Conservation (phyloP, 306 rosid species). For the Nissolia schottii region DNA sequence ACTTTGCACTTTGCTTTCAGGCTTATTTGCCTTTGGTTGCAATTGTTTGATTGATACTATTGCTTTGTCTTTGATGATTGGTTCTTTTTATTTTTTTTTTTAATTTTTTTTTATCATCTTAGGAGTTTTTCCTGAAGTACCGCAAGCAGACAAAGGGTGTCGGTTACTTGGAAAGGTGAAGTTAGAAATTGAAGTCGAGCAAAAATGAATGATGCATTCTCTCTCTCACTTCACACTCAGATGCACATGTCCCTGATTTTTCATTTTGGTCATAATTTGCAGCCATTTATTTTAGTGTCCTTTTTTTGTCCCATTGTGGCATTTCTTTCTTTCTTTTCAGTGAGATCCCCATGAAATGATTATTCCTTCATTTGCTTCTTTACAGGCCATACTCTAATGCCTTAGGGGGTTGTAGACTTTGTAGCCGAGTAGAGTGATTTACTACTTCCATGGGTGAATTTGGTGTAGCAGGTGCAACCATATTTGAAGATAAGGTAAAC, state of each 20-base stretch:
- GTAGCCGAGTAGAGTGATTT: conserved; percentile 30
- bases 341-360: conserved; percentile 49
- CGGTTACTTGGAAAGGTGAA: conserved; percentile 35
- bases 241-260: conserved; percentile 40
- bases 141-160: conserved; percentile 43
- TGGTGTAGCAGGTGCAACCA: conserved; percentile 39
- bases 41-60: neutral
- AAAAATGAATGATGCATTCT: neutral
- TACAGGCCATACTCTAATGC: conserved; percentile 6
- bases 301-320: conserved; percentile 54
- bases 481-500: conserved; percentile 56
- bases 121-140: conserved; percentile 54
- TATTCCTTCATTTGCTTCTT: conserved; percentile 19
- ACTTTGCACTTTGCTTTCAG: conserved; percentile 26
- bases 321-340: conserved; percentile 31
- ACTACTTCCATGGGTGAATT: conserved; percentile 56
- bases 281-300: conserved; percentile 16
- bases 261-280: conserved; percentile 22
- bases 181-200: conserved; percentile 25
- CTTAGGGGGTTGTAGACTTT: conserved; percentile 7
- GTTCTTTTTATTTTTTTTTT: no score
- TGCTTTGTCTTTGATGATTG: conserved; percentile 40
- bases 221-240: conserved; percentile 27
- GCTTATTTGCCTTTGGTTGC: conserved; percentile 13
- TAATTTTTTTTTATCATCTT: conserved; percentile 34